Evolutionary conservation across 2,329 filamentous ascomycete species (phyloP).

Genomic region (Colletotrichum euphorbiae): DNA sequence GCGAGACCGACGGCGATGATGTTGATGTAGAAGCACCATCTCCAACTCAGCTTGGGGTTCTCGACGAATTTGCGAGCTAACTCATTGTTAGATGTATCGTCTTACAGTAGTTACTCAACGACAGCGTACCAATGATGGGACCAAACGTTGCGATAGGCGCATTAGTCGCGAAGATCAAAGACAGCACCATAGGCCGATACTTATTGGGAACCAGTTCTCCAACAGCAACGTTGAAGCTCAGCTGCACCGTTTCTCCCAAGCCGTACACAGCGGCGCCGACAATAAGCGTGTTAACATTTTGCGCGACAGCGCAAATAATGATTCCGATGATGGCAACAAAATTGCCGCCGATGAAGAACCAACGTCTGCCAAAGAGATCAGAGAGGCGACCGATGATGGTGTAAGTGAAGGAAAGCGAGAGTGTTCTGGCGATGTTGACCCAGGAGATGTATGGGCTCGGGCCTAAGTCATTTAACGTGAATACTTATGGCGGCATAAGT

Average conservation of each 20-base stretch:
- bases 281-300: slow-evolving; percentile 51
- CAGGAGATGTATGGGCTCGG: slow-evolving; percentile 39
- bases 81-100: background rate
- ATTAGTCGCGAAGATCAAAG: slow-evolving; percentile 50
- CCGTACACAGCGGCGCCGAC: slow-evolving; percentile 51
- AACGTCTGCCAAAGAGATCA: slow-evolving; percentile 54
- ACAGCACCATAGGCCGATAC: slow-evolving; percentile 50
- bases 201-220: slow-evolving; percentile 58
- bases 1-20: slow-evolving; percentile 51
- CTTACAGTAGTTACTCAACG: background rate
- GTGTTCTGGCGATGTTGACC: slow-evolving; percentile 50
- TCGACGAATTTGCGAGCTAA: slow-evolving; percentile 50
- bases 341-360: slow-evolving; percentile 54
- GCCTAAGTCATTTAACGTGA: slow-evolving; percentile 4
- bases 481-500: no score
- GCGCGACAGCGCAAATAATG: slow-evolving; percentile 50
- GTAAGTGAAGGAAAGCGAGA: slow-evolving; percentile 46
- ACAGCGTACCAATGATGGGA: slow-evolving; percentile 48
- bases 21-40: slow-evolving; percentile 56
- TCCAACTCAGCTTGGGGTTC: slow-evolving; percentile 51
- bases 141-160: slow-evolving; percentile 50
- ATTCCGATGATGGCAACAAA: slow-evolving; percentile 51
- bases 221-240: slow-evolving; percentile 52
- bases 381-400: slow-evolving; percentile 52
- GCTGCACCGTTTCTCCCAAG: slow-evolving; percentile 51